These are phyloP conservation scores for Penicillium corylophilum DNA, from an alignment of 2,329 filamentous ascomycete species.

Conservation along the genomic window DNA sequence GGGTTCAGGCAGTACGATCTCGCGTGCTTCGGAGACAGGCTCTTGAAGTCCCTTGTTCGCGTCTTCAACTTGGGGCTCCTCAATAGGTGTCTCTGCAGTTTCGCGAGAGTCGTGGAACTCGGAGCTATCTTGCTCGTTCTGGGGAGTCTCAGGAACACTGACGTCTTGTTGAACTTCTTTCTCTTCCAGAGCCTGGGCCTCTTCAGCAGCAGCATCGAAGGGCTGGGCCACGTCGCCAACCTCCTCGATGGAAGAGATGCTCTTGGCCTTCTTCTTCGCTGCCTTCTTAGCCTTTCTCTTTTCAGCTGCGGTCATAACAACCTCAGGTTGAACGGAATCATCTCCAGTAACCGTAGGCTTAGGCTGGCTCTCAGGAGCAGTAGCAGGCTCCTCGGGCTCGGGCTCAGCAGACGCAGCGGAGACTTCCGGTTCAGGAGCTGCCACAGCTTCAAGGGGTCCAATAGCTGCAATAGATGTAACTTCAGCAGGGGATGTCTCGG, in stretches of 20 bases:
- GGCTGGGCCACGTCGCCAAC: neutral
- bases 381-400: neutral
- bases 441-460: neutral
- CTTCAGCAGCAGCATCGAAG: neutral
- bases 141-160: neutral
- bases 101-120: conserved; percentile 4
- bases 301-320: conserved; percentile 8
- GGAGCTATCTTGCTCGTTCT: neutral
- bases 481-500: neutral
- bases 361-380: neutral
- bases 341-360: neutral
- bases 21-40: neutral
- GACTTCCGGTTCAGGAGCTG: conserved; percentile 1
- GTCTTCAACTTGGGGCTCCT: neutral
- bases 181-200: neutral
- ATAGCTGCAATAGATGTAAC: neutral
- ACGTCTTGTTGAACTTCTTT: neutral
- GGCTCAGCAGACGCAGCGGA: neutral
- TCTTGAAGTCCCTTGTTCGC: conserved; percentile 3
- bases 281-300: conserved; percentile 18
- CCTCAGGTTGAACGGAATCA: conserved; percentile 1
- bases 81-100: neutral
- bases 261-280: conserved; percentile 18
- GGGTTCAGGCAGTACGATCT: neutral
- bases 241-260: conserved; percentile 3